Base-by-base conservation (phyloP, 441 rosid genomes). In the Pelargonium myrrhifolium region DNA sequence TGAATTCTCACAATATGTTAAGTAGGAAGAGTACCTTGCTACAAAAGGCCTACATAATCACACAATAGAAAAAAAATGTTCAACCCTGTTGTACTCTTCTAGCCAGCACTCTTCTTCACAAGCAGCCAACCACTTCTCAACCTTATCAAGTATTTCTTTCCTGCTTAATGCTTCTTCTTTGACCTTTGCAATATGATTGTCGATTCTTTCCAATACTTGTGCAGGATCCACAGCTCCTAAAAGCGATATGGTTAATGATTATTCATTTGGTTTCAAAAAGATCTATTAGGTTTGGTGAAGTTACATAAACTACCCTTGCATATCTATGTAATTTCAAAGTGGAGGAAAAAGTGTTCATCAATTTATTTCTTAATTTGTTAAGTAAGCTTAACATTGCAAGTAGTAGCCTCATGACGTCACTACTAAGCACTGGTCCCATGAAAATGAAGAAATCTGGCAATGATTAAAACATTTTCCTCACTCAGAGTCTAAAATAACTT, bases 21-120 rank as follows among this genome's bases (percentile, higher is more conserved):
- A 40, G 63, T 21, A 49, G 72, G 64, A 76, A 61, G 74, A 65
- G 45, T 67, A 66, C 18, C 9, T 76, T 9, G 12, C n/a, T 24
- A 37, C 1, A 26, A 45, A 28, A 37, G 2, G 20, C 20, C 12
- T 59, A 68, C 24, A 64, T 11, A 26, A 56, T 58, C 49, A 53
- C 42, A 39, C 2, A 47, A 47, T 47, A n/a, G 5, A 47, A 47
- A 67, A 71, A 67, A 71, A 71, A n/a, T 66, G 70, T 82, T 74
- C 67, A 62, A 91, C 99, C 86, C 94, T 84, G 80, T 94, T 92
- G 68, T 94, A 94, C 78, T 94, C 98, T 76, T 92, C 99, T 63
- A 94, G 98, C 99, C 99, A 94, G 53, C 88, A 79, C 75, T 94
- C 99, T 78, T 94, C 98, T 31, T 94, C 94, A 66, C 99, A 89